Percentiles rank a stretch among this genome's conserved stretches.
Evolutionary conservation across 169 alveolate genomes (phyloP).

Genomic region (Eimeria acervulina): DNA sequence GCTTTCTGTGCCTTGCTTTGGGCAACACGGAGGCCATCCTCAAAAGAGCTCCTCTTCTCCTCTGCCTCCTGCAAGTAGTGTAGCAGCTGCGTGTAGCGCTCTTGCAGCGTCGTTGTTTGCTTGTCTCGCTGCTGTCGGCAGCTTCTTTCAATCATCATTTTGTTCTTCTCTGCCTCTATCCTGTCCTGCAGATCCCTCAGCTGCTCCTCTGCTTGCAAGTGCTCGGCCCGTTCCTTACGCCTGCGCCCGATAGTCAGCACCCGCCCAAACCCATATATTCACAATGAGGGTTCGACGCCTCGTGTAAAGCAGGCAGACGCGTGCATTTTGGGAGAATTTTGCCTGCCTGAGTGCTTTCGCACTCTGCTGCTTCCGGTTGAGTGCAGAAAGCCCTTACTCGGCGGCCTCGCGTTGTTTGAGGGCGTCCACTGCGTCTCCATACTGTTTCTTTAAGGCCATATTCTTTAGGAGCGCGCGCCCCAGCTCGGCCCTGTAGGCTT

Average conservation of each 20-base stretch:
- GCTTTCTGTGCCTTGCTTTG: slow-evolving; percentile 63
- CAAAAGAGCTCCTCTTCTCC: slow-evolving; percentile 75
- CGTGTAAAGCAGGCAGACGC: neutral
- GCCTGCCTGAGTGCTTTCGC: neutral
- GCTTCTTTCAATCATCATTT: neutral
- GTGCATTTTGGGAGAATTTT: neutral
- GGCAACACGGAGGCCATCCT: slow-evolving; percentile 75
- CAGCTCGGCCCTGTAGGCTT: slow-evolving; percentile 19
- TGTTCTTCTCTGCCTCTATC: neutral
- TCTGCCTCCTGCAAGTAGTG: slow-evolving; percentile 78
- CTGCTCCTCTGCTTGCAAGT: slow-evolving; percentile 64
- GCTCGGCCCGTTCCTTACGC: slow-evolving; percentile 61
- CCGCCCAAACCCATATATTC: neutral
- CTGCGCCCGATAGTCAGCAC: slow-evolving; percentile 39
- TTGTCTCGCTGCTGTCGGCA: slow-evolving; percentile 76
- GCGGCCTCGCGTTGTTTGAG: slow-evolving; percentile 6
- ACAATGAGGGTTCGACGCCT: neutral
- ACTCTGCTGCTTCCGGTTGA: neutral
- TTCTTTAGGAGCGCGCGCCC: slow-evolving; percentile 20
- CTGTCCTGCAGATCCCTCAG: slow-evolving; percentile 49
- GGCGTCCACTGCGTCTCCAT: slow-evolving; percentile 41
- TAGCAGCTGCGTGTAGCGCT: slow-evolving; percentile 65
- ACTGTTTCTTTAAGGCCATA: slow-evolving; percentile 19
- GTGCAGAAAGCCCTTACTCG: slow-evolving; percentile 19
- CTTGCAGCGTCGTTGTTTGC: slow-evolving; percentile 62